Base-by-base conservation (phyloP, 768 basidiomycete genomes). In the Suillus occidentalis region DNA sequence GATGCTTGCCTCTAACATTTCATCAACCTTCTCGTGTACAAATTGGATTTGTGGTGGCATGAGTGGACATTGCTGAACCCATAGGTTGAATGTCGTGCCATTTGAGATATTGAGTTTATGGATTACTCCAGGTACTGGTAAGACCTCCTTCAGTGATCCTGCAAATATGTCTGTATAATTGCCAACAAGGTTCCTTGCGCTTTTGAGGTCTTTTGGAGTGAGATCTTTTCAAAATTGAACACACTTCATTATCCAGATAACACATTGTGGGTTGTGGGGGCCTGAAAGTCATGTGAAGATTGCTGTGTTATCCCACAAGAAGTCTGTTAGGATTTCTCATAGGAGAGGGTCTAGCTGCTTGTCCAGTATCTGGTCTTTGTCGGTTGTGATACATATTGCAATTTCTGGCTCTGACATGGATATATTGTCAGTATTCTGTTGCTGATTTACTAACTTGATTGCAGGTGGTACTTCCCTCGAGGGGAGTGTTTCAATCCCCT, bases 141-240 rank as follows among this genome's bases (percentile, higher is more conserved):
- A 39, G 3, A 83, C 82, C 63, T 84, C 79, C 22, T 72, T 71
- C 12, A 83, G 63, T 0, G 77, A 74, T 2, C 82, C 67, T 1
- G 80, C 79, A 57, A 81, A 83, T 34, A 75, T 70, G 63, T 83
- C 80, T 0, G 82, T 3, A 28, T 28, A 28, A 1, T 28, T 28
- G 28, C 28, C 28, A 3, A 28, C 3, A 3, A 28, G 28, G 28
- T 28, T 28, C 28, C 28, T 28, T 28, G 28, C 28, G 28, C 28
- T 28, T 28, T 28, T 3, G 3, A 28, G 28, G 1, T 28, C 28
- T 3, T 28, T 3, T 28, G 28, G 28, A 3, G 28, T 28, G 3
- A 28, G 28, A 28, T 28, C 28, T 28, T 28, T 28, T 28, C 28
- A 1, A 28, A 28, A 70, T 3, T 61, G 61, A 20, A 77, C 61